Conservation (phyloP, 306 rosid genomes). For the Urtica urens region DNA sequence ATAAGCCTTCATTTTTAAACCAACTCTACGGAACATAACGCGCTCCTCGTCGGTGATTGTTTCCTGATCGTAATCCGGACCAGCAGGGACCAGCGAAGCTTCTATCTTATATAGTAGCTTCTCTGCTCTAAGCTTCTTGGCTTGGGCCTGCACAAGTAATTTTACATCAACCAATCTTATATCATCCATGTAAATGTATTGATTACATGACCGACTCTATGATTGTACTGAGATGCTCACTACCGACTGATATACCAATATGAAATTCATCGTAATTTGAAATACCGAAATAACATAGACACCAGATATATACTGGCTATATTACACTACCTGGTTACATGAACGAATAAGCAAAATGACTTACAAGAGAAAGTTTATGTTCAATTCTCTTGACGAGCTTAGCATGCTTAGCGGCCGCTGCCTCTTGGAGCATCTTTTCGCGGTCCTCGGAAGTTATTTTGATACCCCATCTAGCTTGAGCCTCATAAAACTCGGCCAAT, state of each 20-base stretch:
- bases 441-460: constrained; percentile 63
- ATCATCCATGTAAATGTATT: background rate
- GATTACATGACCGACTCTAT: no score
- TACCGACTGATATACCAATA: no score
- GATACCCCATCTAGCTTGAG: constrained; percentile 75
- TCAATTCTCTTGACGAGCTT: constrained; percentile 60
- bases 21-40: constrained; percentile 77
- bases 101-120: constrained; percentile 54
- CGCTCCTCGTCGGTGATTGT: constrained; percentile 94
- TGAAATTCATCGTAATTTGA: background rate
- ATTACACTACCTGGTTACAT: background rate
- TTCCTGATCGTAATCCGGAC: constrained; percentile 78
- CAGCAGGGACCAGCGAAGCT: constrained; percentile 66
- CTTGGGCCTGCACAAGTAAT: constrained; percentile 59
- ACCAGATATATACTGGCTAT: background rate
- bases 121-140: constrained; percentile 71
- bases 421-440: constrained; percentile 69
- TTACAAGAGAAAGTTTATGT: constrained; percentile 55
- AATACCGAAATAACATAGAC: background rate
- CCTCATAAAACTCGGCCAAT: constrained; percentile 76
- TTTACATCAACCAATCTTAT: constrained; percentile 2
- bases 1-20: constrained; percentile 83
- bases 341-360: constrained; percentile 18
- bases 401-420: constrained; percentile 41
- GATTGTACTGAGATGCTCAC: no score